Percentiles rank a stretch among this genome's conserved stretches.
phyloP scores from a whole-genome alignment of 164 flowering plant species.

The Tetracentron sinense region DNA sequence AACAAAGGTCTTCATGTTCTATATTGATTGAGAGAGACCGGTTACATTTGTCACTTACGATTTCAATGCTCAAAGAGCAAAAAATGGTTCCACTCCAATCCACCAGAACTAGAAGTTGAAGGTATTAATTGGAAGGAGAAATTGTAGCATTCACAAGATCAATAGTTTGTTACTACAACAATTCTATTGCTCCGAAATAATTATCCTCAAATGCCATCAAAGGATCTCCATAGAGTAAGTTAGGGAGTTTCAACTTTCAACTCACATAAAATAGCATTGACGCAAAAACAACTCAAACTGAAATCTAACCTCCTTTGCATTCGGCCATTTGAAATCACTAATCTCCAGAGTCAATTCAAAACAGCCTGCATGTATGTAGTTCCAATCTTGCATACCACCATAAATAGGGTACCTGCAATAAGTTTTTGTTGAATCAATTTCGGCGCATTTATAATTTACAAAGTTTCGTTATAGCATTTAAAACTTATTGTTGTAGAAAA shows the following conservation, averaged over 20 bases:
- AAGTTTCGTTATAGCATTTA: too few relatives aligned
- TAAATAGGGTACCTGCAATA: slow-evolving; percentile 88
- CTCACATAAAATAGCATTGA: not conserved
- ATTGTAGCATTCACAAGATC: not conserved
- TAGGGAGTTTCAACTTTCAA: not conserved
- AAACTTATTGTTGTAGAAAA: too few relatives aligned
- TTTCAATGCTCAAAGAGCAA: not conserved
- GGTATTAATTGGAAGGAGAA: not conserved
- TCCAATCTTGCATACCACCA: slow-evolving; percentile 99
- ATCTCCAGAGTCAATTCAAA: slow-evolving; percentile 92
- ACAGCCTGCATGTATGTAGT: slow-evolving; percentile 85
- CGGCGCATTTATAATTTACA: too few relatives aligned
- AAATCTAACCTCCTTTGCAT: slow-evolving; percentile 64
- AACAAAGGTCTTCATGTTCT: not conserved
- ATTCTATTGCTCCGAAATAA: not conserved
- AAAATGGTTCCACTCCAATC: not conserved
- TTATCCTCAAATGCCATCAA: not conserved
- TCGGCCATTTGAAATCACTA: slow-evolving; percentile 93
- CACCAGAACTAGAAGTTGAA: not conserved
- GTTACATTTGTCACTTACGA: not conserved
- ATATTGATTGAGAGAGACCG: not conserved
- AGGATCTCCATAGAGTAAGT: not conserved
- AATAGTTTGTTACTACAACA: not conserved
- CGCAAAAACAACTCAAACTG: slow-evolving; percentile 2
- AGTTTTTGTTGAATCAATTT: slow-evolving; percentile 11